Base-by-base conservation (phyloP, 768 basidiomycete species). In the Astraeus odoratus region DNA sequence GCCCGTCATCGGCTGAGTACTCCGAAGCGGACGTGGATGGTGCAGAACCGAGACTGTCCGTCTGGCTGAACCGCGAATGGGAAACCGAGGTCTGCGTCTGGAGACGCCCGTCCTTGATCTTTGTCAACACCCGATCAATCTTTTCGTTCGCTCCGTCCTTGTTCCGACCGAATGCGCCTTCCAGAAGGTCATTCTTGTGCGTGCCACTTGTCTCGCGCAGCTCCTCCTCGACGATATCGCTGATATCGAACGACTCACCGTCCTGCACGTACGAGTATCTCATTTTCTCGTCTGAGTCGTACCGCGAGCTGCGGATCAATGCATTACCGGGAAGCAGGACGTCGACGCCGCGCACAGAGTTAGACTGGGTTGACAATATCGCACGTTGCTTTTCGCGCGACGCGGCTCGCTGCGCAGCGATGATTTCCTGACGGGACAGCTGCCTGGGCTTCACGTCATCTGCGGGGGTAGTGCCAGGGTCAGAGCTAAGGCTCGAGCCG, bases 211-310 rank as follows among this genome's bases (percentile, higher is more conserved):
- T 69, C 23, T 75, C 78, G n/a, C 77, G 69, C 74, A 87, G 86
- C 54, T 95, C 95, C 63, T 88, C 80, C 58, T 94, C 91, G 38
- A 97, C 76, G 40, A 96, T 83, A 51, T 95, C 86, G 56, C 89
- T 92, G 60, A 98, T 91, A 61, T 98, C 95, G 56, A 83, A 86
- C 0, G 85, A 86, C 66, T 89, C 89, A 2, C 93, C 95, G 50
- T 93, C 90, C 50, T 91, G 83, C 33, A 97, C 86, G 60, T 91
- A 97, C 30, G 94, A 96, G 61, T 99, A 99, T 0, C 94, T 83
- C 67, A 92, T 84, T 37, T 73, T 70, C 51, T 89, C 85, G 33
- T 75, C 78, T 5, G 66, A 59, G 18, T 89, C 78, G 51, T 82
- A 80, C 6, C 90, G 73, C 5, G 86, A 81, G 55, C 90, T 93